Evolutionary conservation across 2,329 filamentous ascomycete genomes (phyloP).

Genomic region (Teratosphaeria pseudoeucalypti): DNA sequence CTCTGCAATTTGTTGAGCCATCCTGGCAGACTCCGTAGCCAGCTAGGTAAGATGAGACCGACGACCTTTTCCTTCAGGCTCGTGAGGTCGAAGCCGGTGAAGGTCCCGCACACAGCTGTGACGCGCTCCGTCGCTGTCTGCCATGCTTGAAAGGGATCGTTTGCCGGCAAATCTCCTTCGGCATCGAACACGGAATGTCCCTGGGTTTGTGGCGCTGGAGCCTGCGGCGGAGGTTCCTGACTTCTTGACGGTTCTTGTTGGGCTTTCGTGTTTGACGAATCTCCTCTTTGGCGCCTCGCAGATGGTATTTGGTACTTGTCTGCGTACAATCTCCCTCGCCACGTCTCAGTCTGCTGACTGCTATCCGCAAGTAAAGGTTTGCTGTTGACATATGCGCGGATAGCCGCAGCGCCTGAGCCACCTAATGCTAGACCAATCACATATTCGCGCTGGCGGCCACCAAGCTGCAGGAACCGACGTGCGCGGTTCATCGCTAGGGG

Average conservation of each 20-base stretch:
- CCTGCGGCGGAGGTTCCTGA: not conserved
- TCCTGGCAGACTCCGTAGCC: slow-evolving; percentile 65
- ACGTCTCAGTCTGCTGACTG: not conserved
- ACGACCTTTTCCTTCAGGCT: slow-evolving; percentile 19
- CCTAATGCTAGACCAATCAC: slow-evolving; percentile 1
- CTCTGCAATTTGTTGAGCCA: slow-evolving; percentile 74
- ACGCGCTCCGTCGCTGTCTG: slow-evolving; percentile 17
- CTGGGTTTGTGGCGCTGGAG: not conserved
- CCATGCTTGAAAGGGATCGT: slow-evolving; percentile 16
- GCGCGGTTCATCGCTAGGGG: not conserved
- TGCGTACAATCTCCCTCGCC: not conserved
- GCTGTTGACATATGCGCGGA: not conserved
- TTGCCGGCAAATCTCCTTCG: slow-evolving; percentile 1
- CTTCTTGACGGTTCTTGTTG: not conserved
- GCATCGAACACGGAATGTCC: slow-evolving; percentile 1
- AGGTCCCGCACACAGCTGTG: slow-evolving; percentile 15
- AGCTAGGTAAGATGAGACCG: slow-evolving; percentile 59
- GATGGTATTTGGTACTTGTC: not conserved
- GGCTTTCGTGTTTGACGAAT: not conserved
- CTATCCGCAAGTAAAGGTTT: slow-evolving; percentile 1
- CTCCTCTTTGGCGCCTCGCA: not conserved
- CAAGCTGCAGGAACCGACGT: not conserved
- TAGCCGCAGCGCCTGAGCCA: not conserved
- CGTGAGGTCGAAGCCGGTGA: slow-evolving; percentile 19
- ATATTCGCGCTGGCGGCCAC: slow-evolving; percentile 1